Evolutionary conservation across 2,329 filamentous ascomycete species (phyloP).

Genomic region (Cercospora canescens): DNA sequence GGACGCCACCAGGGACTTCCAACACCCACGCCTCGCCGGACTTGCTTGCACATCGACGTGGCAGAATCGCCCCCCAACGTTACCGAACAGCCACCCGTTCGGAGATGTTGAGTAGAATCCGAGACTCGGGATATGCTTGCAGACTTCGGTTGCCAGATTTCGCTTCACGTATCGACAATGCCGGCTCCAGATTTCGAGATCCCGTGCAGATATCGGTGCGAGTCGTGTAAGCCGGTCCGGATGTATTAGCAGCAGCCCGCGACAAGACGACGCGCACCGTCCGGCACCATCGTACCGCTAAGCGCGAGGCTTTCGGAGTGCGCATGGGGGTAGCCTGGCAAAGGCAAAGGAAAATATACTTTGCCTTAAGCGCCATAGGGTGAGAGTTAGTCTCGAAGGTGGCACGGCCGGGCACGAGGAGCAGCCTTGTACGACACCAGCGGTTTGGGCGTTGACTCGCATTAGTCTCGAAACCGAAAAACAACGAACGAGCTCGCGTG

Average conservation of each 20-base stretch:
- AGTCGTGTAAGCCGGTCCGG: not conserved
- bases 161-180: not conserved
- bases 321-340: not conserved
- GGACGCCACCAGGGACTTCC: not conserved
- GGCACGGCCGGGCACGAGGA: conserved; percentile 10
- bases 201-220: not conserved
- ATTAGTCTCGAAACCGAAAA: conserved; percentile 7
- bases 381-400: not conserved
- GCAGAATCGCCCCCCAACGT: not conserved
- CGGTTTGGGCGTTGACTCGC: conserved; percentile 12
- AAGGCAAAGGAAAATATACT: not conserved
- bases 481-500: conserved; percentile 3
- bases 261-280: not conserved
- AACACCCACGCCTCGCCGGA: not conserved
- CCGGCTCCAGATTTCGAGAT: not conserved
- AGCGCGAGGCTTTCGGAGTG: not conserved
- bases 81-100: not conserved
- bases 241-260: not conserved
- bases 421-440: conserved; percentile 9
- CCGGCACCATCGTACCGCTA: not conserved
- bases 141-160: not conserved
- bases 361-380: conserved; percentile 1
- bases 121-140: not conserved
- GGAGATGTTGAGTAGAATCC: not conserved
- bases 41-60: not conserved